Percentiles rank a stretch among this genome's conserved stretches.
phyloP scores from a whole-genome alignment of 192 early-diverging fungal species.

The Coemansia sp. region DNA sequence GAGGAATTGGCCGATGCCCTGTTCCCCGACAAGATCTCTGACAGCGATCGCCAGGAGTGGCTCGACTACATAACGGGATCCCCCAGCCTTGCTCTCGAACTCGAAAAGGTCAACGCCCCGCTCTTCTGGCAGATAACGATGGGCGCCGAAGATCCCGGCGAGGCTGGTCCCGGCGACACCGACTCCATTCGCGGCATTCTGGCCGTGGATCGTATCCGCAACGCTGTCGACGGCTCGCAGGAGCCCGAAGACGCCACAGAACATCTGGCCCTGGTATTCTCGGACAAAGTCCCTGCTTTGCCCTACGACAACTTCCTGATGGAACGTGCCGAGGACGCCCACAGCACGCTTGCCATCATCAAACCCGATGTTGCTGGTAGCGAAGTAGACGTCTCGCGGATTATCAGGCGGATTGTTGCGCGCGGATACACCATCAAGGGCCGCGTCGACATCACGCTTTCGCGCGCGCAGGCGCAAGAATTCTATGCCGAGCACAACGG shows the following conservation, averaged over 20 bases:
- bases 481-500: conserved; percentile 55
- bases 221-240: conserved; percentile 60
- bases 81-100: conserved; percentile 59
- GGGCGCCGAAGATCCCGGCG: conserved; percentile 55
- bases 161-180: conserved; percentile 32
- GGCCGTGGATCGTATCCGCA: conserved; percentile 58
- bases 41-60: conserved; percentile 45
- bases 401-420: conserved; percentile 41
- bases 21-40: conserved; percentile 47
- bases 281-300: conserved; percentile 34
- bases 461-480: conserved; percentile 32
- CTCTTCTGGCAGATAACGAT: conserved; percentile 58
- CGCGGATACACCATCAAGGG: conserved; percentile 55
- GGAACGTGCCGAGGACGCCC: conserved; percentile 45
- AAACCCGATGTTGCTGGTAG: conserved; percentile 57
- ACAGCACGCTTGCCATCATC: conserved; percentile 58
- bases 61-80: conserved; percentile 58
- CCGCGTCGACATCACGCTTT: conserved; percentile 42
- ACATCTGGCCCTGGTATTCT: conserved; percentile 58
- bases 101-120: conserved; percentile 58
- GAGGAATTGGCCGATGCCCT: conserved; percentile 45
- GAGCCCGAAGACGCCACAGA: conserved; percentile 49
- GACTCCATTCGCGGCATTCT: conserved; percentile 62
- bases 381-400: conserved; percentile 24
- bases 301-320: conserved; percentile 54